Evolutionary conservation across 352 stramenopile species (phyloP).

Genomic region (Phytophthora palmivora): DNA sequence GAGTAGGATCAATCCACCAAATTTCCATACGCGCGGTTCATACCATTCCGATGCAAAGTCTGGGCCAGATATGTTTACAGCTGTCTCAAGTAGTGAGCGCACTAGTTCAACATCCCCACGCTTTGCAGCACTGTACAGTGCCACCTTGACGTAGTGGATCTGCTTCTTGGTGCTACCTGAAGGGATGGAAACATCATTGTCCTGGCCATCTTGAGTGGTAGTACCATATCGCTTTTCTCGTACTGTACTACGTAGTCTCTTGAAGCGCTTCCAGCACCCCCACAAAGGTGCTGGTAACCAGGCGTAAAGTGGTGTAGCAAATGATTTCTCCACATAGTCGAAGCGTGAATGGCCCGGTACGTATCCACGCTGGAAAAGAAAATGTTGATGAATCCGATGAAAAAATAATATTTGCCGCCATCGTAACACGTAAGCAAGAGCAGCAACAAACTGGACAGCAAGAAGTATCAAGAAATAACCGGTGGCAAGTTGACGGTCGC

Average conservation of each 20-base stretch:
- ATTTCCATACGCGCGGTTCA: constrained; percentile 30
- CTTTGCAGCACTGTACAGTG: constrained; percentile 72
- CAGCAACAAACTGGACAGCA: constrained; percentile 49
- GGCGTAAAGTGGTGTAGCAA: constrained; percentile 49
- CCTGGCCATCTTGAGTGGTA: constrained; percentile 12
- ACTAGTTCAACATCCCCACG: constrained; percentile 66
- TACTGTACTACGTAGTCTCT: constrained; percentile 14
- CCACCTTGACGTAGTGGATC: constrained; percentile 56
- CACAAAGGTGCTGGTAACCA: constrained; percentile 39
- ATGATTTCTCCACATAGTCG: constrained; percentile 69
- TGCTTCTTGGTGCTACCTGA: constrained; percentile 34
- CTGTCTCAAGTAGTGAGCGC: constrained; percentile 48
- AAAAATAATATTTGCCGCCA: constrained; percentile 87
- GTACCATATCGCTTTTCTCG: constrained; percentile 8
- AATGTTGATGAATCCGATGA: constrained; percentile 79
- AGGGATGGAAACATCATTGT: constrained; percentile 3
- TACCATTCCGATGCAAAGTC: constrained; percentile 81
- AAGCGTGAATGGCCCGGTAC: constrained; percentile 66
- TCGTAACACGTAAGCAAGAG: constrained; percentile 65
- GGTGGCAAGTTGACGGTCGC: constrained; percentile 34
- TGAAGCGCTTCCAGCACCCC: constrained; percentile 34
- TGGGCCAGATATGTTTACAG: constrained; percentile 58
- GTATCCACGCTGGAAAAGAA: constrained; percentile 75
- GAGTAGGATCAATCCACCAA: constrained; percentile 35
- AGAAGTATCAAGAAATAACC: constrained; percentile 56